Base-by-base conservation (phyloP, 164 flowering plant species). In the Nymphaea thermarum region DNA sequence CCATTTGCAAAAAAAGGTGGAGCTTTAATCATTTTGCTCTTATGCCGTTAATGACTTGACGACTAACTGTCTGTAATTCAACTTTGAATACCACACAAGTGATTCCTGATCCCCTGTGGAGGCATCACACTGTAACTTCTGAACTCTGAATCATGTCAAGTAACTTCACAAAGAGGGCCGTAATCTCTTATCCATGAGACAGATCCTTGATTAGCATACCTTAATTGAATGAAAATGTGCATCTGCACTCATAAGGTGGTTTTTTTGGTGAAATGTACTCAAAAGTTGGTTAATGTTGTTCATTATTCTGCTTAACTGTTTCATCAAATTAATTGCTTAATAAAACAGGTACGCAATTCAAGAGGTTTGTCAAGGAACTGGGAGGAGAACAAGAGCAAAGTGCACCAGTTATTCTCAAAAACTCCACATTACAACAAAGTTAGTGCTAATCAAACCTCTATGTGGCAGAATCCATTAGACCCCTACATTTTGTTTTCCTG, bases 321-420 rank as follows among this genome's bases (percentile, higher is more conserved):
- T 55, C 60, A 55, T 10, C 36, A 55, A 17, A 61, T n/a, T 36
- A 61, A 61, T 61, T 0, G 16, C 64, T n/a, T 61, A 6, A n/a
- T 17, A n/a, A 17, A n/a, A 36, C 64, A 61, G 64, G 42, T 11
- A 36, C 16, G 16, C 15, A n/a, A 61, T n/a, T 61, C 64, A n/a
- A 61, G 42, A n/a, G 64, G 64, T 2, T 61, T 61, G 64, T n/a
- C 64, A n/a, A n/a, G 6, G 64, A n/a, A 61, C 64, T 61, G 64
- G 64, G 42, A 61, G 64, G 64, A 5, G 64, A 36, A 61, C 8
- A n/a, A 8, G 64, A 17, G 42, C 42, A 61, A 61, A 61, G 64
- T 61, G n/a, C 64, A 61, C 64, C 64, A 61, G 16, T 61, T 61
- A 36, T 61, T 61, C 16, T 61, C 64, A 6, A 61, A n/a, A 5